A percentile compares a stretch with the other conserved stretches of the same genome.
Evolutionary conservation across 2,329 filamentous ascomycete species (phyloP).

Genomic region (Alternaria sp.): DNA sequence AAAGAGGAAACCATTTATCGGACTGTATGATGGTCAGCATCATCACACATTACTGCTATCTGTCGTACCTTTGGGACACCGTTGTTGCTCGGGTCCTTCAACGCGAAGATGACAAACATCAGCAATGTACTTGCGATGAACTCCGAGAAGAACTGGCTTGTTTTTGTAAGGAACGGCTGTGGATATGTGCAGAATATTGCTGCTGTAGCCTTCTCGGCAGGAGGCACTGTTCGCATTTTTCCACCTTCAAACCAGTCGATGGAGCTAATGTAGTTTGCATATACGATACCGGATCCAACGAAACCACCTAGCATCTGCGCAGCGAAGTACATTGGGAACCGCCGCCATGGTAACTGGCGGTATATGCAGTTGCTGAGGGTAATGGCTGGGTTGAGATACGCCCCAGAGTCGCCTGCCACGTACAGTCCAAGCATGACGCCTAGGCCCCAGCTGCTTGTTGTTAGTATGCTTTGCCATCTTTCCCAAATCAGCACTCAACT

Average conservation of each 20-base stretch:
- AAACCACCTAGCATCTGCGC: conserved; percentile 75
- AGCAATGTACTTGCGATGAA: conserved; percentile 72
- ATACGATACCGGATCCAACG: conserved; percentile 59
- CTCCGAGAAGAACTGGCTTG: conserved; percentile 75
- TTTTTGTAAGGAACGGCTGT: conserved; percentile 69
- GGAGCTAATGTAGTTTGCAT: conserved; percentile 60
- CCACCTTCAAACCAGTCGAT: conserved; percentile 72
- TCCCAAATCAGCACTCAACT: background rate
- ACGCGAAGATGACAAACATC: conserved; percentile 75
- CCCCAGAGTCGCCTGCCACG: conserved; percentile 69
- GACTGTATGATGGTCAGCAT: conserved; percentile 2
- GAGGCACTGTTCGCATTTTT: conserved; percentile 68
- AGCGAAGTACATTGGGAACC: conserved; percentile 72
- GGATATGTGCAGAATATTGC: conserved; percentile 80
- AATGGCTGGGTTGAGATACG: conserved; percentile 71
- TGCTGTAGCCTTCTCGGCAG: conserved; percentile 65
- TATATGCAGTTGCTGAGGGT: conserved; percentile 74
- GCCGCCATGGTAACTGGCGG: conserved; percentile 72
- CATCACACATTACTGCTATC: fast-evolving
- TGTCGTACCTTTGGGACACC: conserved; percentile 42
- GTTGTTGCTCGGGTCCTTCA: conserved; percentile 64
- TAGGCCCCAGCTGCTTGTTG: conserved; percentile 43
- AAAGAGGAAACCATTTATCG: conserved; percentile 59
- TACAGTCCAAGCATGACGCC: conserved; percentile 64
- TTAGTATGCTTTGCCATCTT: conserved; percentile 5